phyloP scores from a whole-genome alignment of 2,329 filamentous ascomycete genomes.

The Colletotrichum phormii region DNA sequence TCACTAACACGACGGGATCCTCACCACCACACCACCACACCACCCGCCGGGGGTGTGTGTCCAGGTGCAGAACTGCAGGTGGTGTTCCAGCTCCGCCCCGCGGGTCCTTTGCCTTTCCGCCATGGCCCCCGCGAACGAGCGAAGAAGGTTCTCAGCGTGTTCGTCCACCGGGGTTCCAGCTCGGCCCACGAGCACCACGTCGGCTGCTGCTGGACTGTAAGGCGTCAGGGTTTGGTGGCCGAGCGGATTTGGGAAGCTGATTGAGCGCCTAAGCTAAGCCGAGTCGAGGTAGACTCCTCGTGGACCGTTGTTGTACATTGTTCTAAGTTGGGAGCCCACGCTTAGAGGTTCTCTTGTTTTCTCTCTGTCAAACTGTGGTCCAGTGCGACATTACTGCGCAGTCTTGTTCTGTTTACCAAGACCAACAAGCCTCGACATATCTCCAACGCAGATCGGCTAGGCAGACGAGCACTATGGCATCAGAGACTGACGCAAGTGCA shows the following conservation, averaged over 20 bases:
- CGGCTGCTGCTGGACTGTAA: background rate
- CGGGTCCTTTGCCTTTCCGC: conserved; percentile 11
- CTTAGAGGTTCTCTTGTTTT: background rate
- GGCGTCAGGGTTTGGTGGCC: background rate
- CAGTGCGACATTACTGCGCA: background rate
- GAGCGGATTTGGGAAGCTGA: background rate
- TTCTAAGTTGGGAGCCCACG: background rate
- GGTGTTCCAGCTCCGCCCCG: conserved; percentile 12
- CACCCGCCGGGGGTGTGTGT: background rate
- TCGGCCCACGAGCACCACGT: too few species aligned
- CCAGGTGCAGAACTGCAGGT: too few species aligned
- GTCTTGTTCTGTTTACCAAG: background rate
- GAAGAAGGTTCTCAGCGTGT: background rate
- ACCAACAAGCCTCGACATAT: background rate
- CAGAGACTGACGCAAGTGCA: background rate
- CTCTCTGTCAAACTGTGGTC: background rate
- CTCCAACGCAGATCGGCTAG: background rate
- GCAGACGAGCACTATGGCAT: background rate
- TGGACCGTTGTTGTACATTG: background rate
- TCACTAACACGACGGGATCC: background rate
- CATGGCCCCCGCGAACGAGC: background rate
- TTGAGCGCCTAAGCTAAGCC: background rate
- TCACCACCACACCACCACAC: background rate
- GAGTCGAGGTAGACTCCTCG: background rate
- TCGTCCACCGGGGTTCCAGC: background rate